Evolutionary conservation across 768 basidiomycete species (phyloP).

Genomic region (Floccularia luteovirens): DNA sequence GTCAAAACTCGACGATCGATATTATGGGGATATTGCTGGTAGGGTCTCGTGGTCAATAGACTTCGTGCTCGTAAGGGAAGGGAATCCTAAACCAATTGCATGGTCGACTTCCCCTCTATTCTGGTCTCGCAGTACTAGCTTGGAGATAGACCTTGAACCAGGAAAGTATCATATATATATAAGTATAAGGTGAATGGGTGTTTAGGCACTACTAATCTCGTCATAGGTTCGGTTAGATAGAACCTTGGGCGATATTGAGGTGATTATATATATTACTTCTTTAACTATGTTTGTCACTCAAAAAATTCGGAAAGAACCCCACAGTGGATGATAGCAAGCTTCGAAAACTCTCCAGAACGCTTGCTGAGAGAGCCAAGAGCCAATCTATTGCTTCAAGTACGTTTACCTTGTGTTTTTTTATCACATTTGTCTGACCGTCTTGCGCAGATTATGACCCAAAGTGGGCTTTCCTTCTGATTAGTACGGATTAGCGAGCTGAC

Average conservation of each 20-base stretch:
- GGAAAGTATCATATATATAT: slow-evolving; percentile 23
- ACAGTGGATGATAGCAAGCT: slow-evolving; percentile 7
- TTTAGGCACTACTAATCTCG: not conserved
- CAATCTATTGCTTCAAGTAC: slow-evolving; percentile 23
- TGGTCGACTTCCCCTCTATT: slow-evolving; percentile 10
- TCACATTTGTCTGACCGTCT: not conserved
- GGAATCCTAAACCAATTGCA: slow-evolving; percentile 15
- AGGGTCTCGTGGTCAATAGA: slow-evolving; percentile 21
- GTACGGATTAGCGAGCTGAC: not conserved
- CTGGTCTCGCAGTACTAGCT: slow-evolving; percentile 18
- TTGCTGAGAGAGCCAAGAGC: slow-evolving; percentile 21
- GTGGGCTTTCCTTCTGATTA: not conserved
- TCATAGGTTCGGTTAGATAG: slow-evolving; percentile 12
- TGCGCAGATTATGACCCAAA: not conserved
- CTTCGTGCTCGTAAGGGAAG: slow-evolving; percentile 27
- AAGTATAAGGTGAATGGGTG: not conserved
- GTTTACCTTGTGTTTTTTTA: slow-evolving; percentile 3
- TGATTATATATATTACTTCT: not conserved
- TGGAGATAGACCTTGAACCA: slow-evolving; percentile 15
- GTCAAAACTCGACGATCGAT: slow-evolving; percentile 26
- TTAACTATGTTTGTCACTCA: slow-evolving; percentile 5
- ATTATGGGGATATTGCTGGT: slow-evolving; percentile 19
- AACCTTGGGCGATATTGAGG: not conserved
- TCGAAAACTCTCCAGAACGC: slow-evolving; percentile 14
- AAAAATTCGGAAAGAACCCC: slow-evolving; percentile 5